Evolutionary conservation across 805 yeast genomes (phyloP).

Genomic region (Clavispora phyllophila): DNA sequence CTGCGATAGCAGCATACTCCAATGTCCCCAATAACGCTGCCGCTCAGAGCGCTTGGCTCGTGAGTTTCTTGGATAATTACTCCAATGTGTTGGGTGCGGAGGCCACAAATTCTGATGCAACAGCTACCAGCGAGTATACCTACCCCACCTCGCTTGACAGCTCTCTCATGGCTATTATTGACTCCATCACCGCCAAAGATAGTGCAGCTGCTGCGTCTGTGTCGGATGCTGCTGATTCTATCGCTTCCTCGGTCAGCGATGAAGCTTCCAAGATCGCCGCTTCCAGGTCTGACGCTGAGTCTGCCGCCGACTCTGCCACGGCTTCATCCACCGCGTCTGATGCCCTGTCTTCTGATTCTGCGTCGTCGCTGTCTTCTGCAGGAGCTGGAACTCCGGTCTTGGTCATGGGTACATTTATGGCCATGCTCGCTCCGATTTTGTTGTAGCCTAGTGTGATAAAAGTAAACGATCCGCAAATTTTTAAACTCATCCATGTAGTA

Average conservation of each 20-base stretch:
- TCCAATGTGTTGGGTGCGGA: background rate
- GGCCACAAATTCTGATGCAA: background rate
- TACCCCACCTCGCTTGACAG: background rate
- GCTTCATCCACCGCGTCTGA: constrained; percentile 1
- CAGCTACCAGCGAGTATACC: background rate
- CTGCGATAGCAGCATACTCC: background rate
- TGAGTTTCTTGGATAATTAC: background rate
- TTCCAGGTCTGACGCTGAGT: background rate
- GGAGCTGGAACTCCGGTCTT: background rate
- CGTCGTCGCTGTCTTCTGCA: constrained; percentile 1
- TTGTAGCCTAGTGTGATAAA: background rate
- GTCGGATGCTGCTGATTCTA: too few relatives aligned
- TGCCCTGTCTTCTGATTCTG: background rate
- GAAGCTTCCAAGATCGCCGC: constrained; percentile 1
- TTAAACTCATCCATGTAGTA: too few relatives aligned
- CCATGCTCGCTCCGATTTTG: constrained; percentile 3
- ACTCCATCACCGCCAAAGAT: background rate
- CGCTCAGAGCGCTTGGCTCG: background rate
- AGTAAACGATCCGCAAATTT: background rate
- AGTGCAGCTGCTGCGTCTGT: background rate
- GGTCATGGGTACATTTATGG: constrained; percentile 3
- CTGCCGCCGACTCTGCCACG: background rate
- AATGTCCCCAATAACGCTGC: background rate
- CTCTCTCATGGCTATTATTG: background rate
- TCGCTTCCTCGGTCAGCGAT: background rate